A percentile compares a stretch with the other conserved stretches of the same genome.
These are phyloP conservation scores for Euclidium syriacum DNA, from an alignment of 345 rosid genomes.

Conservation along the genomic window DNA sequence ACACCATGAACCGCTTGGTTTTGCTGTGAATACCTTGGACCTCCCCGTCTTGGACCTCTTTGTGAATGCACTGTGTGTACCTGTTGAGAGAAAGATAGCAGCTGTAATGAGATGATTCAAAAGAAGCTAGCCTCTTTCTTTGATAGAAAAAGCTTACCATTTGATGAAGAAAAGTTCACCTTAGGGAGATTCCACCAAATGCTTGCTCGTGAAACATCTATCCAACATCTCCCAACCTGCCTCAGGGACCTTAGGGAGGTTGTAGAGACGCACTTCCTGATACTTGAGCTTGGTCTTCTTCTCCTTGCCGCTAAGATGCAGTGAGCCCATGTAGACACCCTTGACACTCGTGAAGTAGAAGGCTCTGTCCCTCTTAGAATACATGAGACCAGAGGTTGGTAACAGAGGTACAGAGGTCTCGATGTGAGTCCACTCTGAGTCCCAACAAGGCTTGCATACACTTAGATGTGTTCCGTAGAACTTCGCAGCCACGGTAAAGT, in stretches of 20 bases:
- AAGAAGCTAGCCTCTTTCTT: too few relatives aligned
- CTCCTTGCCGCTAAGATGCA: background rate
- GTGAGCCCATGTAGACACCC: background rate
- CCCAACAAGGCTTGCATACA: background rate
- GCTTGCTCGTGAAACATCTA: background rate
- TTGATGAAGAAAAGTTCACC: slow-evolving; percentile 10
- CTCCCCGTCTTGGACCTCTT: background rate
- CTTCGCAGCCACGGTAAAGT: slow-evolving; percentile 1
- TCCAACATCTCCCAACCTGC: background rate
- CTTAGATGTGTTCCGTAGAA: background rate
- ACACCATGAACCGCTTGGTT: slow-evolving; percentile 10
- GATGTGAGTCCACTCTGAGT: slow-evolving; percentile 9
- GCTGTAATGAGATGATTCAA: background rate
- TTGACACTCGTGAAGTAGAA: slow-evolving; percentile 7
- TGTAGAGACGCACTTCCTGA: background rate
- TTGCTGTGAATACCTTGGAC: background rate
- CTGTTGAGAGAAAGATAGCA: background rate
- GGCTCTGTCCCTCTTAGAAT: slow-evolving; percentile 4
- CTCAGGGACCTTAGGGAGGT: background rate
- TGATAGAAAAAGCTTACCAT: background rate
- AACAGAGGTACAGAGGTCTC: background rate
- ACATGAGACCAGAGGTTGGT: slow-evolving; percentile 1
- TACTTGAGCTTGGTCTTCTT: too few relatives aligned
- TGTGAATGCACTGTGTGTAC: background rate
- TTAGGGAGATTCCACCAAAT: slow-evolving; percentile 11